Percentiles rank a stretch among this genome's conserved stretches.
Conservation (phyloP, 164 flowering plant genomes). For the Berberis vulgaris region DNA sequence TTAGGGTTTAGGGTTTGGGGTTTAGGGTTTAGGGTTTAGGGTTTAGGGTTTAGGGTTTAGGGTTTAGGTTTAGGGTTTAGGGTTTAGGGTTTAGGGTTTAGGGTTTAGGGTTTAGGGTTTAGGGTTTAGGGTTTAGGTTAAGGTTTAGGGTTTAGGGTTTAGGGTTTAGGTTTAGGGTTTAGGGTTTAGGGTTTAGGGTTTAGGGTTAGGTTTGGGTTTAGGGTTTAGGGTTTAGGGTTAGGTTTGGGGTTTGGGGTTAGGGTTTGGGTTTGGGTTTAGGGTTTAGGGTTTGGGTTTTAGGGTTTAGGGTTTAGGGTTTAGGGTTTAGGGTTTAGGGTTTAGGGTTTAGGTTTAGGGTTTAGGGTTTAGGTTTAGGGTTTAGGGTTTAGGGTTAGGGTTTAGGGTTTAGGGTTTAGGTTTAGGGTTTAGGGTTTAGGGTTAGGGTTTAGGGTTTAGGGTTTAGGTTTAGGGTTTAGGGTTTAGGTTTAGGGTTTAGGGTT, state of each 20-base stretch:
- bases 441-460: constrained; percentile 17
- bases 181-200: constrained; percentile 7
- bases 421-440: constrained; percentile 18
- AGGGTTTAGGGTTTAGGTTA: constrained; percentile 4
- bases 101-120: constrained; percentile 5
- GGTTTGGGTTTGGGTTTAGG: constrained; percentile 1
- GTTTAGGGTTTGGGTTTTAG: constrained; percentile 4
- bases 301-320: constrained; percentile 3
- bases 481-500: constrained; percentile 12
- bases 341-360: constrained; percentile 17
- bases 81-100: not conserved
- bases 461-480: constrained; percentile 10
- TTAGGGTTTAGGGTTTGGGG: no score
- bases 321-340: constrained; percentile 13
- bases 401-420: constrained; percentile 19
- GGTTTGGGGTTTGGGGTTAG: constrained; percentile 8
- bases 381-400: constrained; percentile 19
- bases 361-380: constrained; percentile 18
- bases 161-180: constrained; percentile 2
- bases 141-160: constrained; percentile 1
- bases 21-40: no score
- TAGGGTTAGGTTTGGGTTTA: constrained; percentile 6
- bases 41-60: no score
- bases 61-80: no score
- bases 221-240: no score